phyloP scores from a whole-genome alignment of 2,329 filamentous ascomycete species.

The Talaromyces marneffei region DNA sequence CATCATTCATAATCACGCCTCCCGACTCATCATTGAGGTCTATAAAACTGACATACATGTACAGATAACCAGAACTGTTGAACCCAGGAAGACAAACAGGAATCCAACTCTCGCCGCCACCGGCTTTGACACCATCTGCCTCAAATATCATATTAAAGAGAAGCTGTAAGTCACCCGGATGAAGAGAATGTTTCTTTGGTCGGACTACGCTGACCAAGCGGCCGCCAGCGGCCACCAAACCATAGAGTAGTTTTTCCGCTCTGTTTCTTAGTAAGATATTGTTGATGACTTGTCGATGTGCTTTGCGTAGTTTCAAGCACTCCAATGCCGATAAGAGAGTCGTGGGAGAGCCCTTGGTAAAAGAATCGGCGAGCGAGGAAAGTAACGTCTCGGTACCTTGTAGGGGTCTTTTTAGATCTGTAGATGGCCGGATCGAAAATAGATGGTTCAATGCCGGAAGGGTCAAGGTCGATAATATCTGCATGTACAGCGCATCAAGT shows the following conservation, averaged over 20 bases:
- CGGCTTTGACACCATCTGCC: constrained; percentile 82
- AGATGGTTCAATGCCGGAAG: constrained; percentile 79
- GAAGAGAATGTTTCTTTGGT: constrained; percentile 88
- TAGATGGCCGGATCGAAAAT: constrained; percentile 86
- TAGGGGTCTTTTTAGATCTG: constrained; percentile 80
- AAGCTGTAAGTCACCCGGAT: constrained; percentile 89
- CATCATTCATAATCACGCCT: constrained; percentile 34
- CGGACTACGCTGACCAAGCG: constrained; percentile 90
- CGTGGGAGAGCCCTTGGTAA: constrained; percentile 86
- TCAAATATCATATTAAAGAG: constrained; percentile 99
- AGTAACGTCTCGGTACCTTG: constrained; percentile 87
- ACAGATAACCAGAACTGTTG: constrained; percentile 92
- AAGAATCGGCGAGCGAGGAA: constrained; percentile 87
- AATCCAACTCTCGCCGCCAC: constrained; percentile 96
- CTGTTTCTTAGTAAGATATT: constrained; percentile 75
- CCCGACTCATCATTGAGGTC: constrained; percentile 52
- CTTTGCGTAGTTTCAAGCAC: constrained; percentile 85
- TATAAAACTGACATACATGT: constrained; percentile 99
- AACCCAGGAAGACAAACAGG: constrained; percentile 93
- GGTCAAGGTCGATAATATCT: constrained; percentile 91
- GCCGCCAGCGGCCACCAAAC: constrained; percentile 85
- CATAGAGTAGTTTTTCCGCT: constrained; percentile 77
- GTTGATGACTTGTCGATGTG: constrained; percentile 79
- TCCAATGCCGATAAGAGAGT: constrained; percentile 84
- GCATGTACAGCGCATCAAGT: constrained; percentile 93